Evolutionary conservation across 371 early-diverging fungal genomes (phyloP), one percentile per base, ranked within the genome.

Genomic region (Lichtheimia hyalospora): DNA sequence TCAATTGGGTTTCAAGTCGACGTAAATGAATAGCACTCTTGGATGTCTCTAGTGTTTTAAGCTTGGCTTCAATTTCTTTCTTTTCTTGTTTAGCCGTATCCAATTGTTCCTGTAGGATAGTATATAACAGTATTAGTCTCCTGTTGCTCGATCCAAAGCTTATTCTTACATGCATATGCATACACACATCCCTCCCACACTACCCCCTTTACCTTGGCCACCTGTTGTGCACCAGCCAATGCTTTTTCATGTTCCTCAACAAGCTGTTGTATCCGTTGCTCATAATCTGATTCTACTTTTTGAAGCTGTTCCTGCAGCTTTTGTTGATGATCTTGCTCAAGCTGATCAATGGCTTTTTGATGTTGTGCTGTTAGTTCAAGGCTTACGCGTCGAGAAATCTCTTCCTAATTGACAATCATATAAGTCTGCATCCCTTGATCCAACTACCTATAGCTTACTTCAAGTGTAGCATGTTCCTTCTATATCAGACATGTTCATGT

Each of bases 1-100:
- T 49, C 3, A 78, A 56, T 14, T 76, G 69, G 2, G 54, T 56
- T 40, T 76, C 67, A 1, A 73, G 48, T 25, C 71, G 70, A 20
- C 74, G 64, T 8, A 71, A 18, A 42, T 76, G 34, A 8, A 34
- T 34, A 8, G 34, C 34, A 34, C 34, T 34, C 34, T 34, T 34
- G 6, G 34, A 34, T 8, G 34, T 34, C 34, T 34, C 34, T 8
- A 34, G 8, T 8, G 34, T 34, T 34, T 6, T 10, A 34, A 34
- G 10, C 10, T 34, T 34, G 34, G 34, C 10, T 34, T 34, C 34
- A 34, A 34, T 34, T 6, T 6, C 34, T 34, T 34, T 34, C 34
- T 34, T 34, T 34, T 34, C 34, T 34, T 34, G 34, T 10, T 2
- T 10, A 34, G 34, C 34, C 10, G 34, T 8, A 6, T 34, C 10